Base-by-base conservation (phyloP, 768 basidiomycete genomes). In the Collybia sp. region DNA sequence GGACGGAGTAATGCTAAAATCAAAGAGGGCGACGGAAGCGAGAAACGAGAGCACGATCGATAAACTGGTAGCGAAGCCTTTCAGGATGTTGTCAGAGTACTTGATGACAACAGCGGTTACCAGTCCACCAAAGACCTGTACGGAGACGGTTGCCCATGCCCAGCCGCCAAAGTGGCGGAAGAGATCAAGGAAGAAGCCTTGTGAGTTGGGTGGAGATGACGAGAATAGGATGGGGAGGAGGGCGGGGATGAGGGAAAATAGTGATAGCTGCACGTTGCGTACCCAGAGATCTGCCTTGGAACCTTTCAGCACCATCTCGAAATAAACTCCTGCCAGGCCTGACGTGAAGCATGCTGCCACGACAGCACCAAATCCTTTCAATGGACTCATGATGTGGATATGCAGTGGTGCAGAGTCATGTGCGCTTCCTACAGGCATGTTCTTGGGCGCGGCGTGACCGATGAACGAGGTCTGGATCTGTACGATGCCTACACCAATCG, bases 91-190 rank as follows among this genome's bases (percentile, higher is more conserved):
- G 66, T 93, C 92, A 46, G 89, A 88, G 60, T 97, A 95, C 63
- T 94, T 92, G 76, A 98, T 98, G 48, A 98, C 96, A 25, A 98
- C 64, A 1, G 96, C 95, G 3, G 95, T 98, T 50, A 97, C 65
- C 38, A 98, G 73, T 1, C 96, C 95, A 20, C 96, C 96, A 48
- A 94, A 76, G 32, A 96, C 94, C 65, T 98, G 93, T 19, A 83
- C 83, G 17, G 69, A 61, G 19, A 99, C 93, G 1, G 93, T 95
- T 15, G 90, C 89, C 86, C 93, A 93, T 0, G 96, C 96, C 93
- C 93, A 99, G 2, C 70, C 71, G 18, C 90, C 91, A 63, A 98
- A 99, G 65, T 97, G 83, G 49, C 76, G 75, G 66, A 98, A 88
- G 31, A 93, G 66, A 56, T 75, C 73, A 44, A 54, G 51, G 45